These are phyloP conservation scores for Pugionium dolabratum DNA, from an alignment of 345 rosid genomes.

Conservation along the genomic window DNA sequence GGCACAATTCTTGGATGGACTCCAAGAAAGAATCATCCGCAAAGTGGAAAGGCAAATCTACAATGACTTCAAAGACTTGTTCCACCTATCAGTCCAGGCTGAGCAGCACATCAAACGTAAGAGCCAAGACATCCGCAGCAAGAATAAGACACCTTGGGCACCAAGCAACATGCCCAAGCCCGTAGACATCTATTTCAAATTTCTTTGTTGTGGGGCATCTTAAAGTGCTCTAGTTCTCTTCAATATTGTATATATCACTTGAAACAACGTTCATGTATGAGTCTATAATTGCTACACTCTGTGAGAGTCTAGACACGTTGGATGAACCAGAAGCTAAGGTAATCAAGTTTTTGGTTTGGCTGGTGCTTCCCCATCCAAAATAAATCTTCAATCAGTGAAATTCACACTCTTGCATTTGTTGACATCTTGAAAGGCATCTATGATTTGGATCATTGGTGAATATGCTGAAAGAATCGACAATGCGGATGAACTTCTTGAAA, in stretches of 20 bases:
- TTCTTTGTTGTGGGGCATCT: slow-evolving; percentile 18
- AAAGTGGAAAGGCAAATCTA: no score
- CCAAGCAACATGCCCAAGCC: no score
- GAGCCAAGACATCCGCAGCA: no score
- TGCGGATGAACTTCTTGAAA: slow-evolving; percentile 98
- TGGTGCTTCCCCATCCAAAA: slow-evolving; percentile 48
- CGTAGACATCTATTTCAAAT: neutral
- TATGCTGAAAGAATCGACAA: slow-evolving; percentile 99
- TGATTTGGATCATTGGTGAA: slow-evolving; percentile 99
- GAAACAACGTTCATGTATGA: slow-evolving; percentile 81
- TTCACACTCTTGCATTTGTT: slow-evolving; percentile 17
- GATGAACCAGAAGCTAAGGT: slow-evolving; percentile 99
- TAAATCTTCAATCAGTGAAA: slow-evolving; percentile 38
- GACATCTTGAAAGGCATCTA: slow-evolving; percentile 70
- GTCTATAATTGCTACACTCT: slow-evolving; percentile 88
- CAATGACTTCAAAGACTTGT: no score
- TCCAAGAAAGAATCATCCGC: no score
- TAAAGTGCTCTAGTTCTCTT: neutral
- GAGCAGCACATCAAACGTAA: no score
- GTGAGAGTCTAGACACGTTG: slow-evolving; percentile 91
- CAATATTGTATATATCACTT: slow-evolving; percentile 41
- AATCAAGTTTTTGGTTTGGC: slow-evolving; percentile 22
- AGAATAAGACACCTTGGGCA: no score
- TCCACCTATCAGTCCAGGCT: no score
- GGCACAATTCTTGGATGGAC: no score